A percentile compares a stretch with the other conserved stretches of the same genome.
These are phyloP conservation scores for Kitagawia praeruptora DNA, from an alignment of 129 eudicot genomes.

Conservation along the genomic window DNA sequence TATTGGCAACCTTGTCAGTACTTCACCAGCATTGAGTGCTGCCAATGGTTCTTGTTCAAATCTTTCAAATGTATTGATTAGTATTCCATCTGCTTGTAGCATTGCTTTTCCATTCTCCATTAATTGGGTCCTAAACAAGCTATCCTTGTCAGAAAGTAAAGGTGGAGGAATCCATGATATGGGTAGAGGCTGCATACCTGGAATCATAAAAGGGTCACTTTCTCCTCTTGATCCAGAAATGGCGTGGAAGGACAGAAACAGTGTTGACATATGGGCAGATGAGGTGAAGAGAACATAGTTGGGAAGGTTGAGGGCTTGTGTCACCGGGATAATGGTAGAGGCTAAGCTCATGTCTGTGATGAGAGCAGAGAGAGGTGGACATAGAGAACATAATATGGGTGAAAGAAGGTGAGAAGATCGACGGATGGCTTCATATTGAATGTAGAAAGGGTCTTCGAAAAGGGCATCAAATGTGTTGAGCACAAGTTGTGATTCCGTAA, in stretches of 20 bases:
- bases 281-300: constrained; percentile 26
- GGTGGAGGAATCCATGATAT: constrained; percentile 31
- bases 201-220: background rate
- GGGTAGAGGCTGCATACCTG: constrained; percentile 21
- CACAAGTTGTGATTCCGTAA: background rate
- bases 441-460: constrained; percentile 22
- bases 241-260: constrained; percentile 16
- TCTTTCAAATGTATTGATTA: constrained; percentile 18
- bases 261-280: constrained; percentile 22
- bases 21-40: constrained; percentile 15
- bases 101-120: constrained; percentile 21
- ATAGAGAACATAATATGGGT: constrained; percentile 11
- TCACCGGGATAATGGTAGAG: constrained; percentile 22
- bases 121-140: constrained; percentile 17
- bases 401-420: constrained; percentile 22
- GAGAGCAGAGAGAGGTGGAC: constrained; percentile 19
- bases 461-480: constrained; percentile 10
- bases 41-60: constrained; percentile 19
- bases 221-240: constrained; percentile 8
- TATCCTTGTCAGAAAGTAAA: constrained; percentile 15
- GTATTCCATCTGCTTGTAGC: constrained; percentile 20
- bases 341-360: constrained; percentile 31
- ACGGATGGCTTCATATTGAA: constrained; percentile 26
- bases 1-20: constrained; percentile 7
- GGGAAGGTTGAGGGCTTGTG: constrained; percentile 21